Evolutionary conservation across 495 filamentous ascomycete genomes (phyloP).

Genomic region (Tuber melanosporum): DNA sequence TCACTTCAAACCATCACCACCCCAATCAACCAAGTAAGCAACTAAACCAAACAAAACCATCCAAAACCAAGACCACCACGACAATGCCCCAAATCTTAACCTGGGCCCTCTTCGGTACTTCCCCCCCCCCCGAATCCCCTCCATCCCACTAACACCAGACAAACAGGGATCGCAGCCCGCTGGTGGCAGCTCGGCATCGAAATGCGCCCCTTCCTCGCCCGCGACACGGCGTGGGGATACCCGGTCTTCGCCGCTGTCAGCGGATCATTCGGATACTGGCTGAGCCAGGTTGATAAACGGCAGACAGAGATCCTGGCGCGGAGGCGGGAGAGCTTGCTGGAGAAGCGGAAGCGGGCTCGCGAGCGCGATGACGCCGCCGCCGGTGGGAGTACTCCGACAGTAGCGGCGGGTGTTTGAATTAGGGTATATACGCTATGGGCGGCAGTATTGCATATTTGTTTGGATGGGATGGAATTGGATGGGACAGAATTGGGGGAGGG

Average conservation of each 20-base stretch:
- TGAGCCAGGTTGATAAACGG: slow-evolving; percentile 73
- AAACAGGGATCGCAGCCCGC: slow-evolving; percentile 77
- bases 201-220: slow-evolving; percentile 87
- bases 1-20: not conserved
- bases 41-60: too few species aligned
- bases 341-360: slow-evolving; percentile 65
- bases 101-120: slow-evolving; percentile 94
- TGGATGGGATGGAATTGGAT: not conserved
- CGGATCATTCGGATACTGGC: slow-evolving; percentile 92
- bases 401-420: slow-evolving; percentile 13
- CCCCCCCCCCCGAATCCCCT: slow-evolving; percentile 22
- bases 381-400: slow-evolving; percentile 45
- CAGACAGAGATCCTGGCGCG: slow-evolving; percentile 69
- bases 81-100: slow-evolving; percentile 82
- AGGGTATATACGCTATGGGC: not conserved
- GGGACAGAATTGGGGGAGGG: not conserved
- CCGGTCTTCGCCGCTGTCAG: slow-evolving; percentile 78
- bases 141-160: slow-evolving; percentile 8
- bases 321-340: slow-evolving; percentile 68
- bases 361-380: slow-evolving; percentile 51
- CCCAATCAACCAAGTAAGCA: not conserved
- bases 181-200: slow-evolving; percentile 96
- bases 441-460: not conserved
- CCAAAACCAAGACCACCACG: slow-evolving; percentile 5
- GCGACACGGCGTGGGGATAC: slow-evolving; percentile 76